Percentiles rank a stretch among this genome's conserved stretches.
phyloP scores from a whole-genome alignment of 805 yeast species.

The Metschnikowia sp. region DNA sequence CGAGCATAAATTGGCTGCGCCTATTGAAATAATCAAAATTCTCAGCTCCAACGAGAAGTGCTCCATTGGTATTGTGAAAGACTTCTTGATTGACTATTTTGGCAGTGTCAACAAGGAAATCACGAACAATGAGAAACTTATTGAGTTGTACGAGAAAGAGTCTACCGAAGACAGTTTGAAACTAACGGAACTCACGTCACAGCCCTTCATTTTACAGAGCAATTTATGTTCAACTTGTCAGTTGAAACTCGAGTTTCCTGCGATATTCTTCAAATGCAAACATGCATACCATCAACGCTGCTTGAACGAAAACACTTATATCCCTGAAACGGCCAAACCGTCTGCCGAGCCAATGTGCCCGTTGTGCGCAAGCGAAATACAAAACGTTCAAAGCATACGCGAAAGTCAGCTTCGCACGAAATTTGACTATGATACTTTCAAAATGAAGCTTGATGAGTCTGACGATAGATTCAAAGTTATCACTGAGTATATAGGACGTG shows the following conservation, averaged over 20 bases:
- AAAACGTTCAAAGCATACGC: background rate
- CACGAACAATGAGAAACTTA: constrained; percentile 61
- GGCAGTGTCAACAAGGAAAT: constrained; percentile 61
- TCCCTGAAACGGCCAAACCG: constrained; percentile 13
- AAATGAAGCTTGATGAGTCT: constrained; percentile 49
- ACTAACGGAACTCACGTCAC: constrained; percentile 46
- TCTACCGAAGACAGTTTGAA: constrained; percentile 51
- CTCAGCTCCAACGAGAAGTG: constrained; percentile 60
- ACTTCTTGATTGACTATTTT: constrained; percentile 60
- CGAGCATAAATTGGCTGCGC: constrained; percentile 54
- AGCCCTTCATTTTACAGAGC: constrained; percentile 55
- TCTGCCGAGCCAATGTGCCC: constrained; percentile 52
- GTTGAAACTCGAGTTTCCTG: constrained; percentile 67
- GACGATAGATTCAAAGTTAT: constrained; percentile 69
- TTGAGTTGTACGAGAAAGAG: constrained; percentile 66
- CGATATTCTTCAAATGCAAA: constrained; percentile 77
- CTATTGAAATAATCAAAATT: constrained; percentile 73
- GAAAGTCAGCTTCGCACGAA: constrained; percentile 61
- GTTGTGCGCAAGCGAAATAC: constrained; percentile 44
- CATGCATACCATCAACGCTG: constrained; percentile 88
- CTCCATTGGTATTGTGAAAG: constrained; percentile 69
- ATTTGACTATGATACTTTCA: constrained; percentile 61
- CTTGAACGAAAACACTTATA: constrained; percentile 46
- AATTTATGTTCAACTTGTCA: constrained; percentile 66
- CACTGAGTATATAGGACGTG: constrained; percentile 82